A percentile compares a stretch with the other conserved stretches of the same genome.
Conservation (phyloP, 2,329 filamentous ascomycete genomes). For the Pseudogymnoascus pannorum region DNA sequence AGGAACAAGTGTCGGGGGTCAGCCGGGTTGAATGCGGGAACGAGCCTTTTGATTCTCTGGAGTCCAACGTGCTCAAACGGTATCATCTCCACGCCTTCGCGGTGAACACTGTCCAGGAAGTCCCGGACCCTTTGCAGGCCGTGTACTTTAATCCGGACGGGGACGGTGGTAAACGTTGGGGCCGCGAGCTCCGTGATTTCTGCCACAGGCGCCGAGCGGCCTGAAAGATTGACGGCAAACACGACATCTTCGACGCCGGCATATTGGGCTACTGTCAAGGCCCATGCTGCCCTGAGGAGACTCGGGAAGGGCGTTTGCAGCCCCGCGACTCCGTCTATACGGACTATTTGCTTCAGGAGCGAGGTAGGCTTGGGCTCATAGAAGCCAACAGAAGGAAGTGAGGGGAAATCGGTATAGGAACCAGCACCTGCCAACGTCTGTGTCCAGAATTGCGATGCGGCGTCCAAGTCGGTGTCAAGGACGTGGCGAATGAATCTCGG, state of each 20-base stretch:
- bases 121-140: background rate
- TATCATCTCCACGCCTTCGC: constrained; percentile 39
- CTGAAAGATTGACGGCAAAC: constrained; percentile 35
- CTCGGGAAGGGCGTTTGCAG: constrained; percentile 20
- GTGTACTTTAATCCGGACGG: constrained; percentile 27
- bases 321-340: background rate
- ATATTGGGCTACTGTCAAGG: constrained; percentile 30
- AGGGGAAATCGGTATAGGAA: no score
- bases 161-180: constrained; percentile 36
- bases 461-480: background rate
- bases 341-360: background rate
- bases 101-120: background rate
- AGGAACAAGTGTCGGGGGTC: background rate
- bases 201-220: constrained; percentile 30
- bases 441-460: constrained; percentile 12
- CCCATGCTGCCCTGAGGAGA: constrained; percentile 35
- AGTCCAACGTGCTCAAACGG: constrained; percentile 41
- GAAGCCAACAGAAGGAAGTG: no score
- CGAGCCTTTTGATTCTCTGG: constrained; percentile 28
- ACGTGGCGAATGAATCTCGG: constrained; percentile 12
- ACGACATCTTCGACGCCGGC: constrained; percentile 31
- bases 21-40: background rate
- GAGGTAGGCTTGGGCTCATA: background rate
- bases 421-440: background rate
- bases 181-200: constrained; percentile 36